Base-by-base conservation (phyloP, 208 protist species). In the Trypanosoma congolense region DNA sequence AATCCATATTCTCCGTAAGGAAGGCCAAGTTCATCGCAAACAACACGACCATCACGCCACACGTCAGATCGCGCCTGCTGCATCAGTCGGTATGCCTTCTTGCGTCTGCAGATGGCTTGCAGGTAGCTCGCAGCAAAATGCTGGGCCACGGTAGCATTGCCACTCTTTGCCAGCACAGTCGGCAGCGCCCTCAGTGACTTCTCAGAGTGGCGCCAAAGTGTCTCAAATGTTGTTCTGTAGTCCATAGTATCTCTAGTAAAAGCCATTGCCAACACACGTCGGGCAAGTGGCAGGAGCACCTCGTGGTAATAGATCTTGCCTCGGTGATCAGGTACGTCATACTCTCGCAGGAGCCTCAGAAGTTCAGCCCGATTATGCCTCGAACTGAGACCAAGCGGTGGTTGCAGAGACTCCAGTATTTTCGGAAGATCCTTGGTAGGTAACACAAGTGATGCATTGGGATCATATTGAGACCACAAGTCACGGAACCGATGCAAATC, bases 291-390 rank as follows among this genome's bases (percentile, higher is more conserved):
- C 42, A 88, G 56, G 9, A 94, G 68, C 14, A 93, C 86, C 26
- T 93, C 90, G 63, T 92, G 67, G 74, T 93, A 96, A 64, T 90
- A 76, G 24, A 96, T 79, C 40, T 67, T 63, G 12, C 90, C 86
- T 29, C 74, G 54, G 63, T 89, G 80, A 26, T 87, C 75, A 19
- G 90, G 83, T 36, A 96, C 92, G 51, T 87, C 67, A 72, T 96
- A 96, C 72, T 89, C 82, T n/a, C 81, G 79, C 49, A 91, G 64
- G 35, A 87, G 45, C 14, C 67, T 69, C 48, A 96, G 59, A 42
- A 96, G 55, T 71, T 94, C 90, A 2, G 77, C 47, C 42, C 90
- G 80, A 58, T 83, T 84, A 50, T 68, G 72, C 31, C 74, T 67
- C 55, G 73, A 77, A 38, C 59, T 75, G 33, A 96, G 47, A 30